phyloP scores from a whole-genome alignment of 768 basidiomycete species.

The Boletus reticuloceps region DNA sequence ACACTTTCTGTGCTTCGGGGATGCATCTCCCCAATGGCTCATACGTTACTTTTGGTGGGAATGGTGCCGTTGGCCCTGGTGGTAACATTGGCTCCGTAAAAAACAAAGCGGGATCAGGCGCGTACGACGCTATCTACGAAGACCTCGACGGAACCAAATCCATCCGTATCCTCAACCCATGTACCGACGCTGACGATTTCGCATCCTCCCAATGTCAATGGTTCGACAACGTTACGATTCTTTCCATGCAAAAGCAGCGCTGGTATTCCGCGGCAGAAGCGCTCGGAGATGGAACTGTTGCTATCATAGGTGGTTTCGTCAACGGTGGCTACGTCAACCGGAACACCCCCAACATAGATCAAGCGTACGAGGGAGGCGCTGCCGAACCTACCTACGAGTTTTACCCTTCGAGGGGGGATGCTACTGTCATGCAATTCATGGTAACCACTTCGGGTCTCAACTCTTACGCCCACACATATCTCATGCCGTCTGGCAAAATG shows the following conservation, averaged over 20 bases:
- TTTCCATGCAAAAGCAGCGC: conserved; percentile 65
- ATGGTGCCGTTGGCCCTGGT: conserved; percentile 66
- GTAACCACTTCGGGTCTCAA: conserved; percentile 72
- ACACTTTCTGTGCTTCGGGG: conserved; percentile 80
- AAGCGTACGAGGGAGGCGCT: conserved; percentile 58
- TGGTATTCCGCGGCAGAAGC: conserved; percentile 82
- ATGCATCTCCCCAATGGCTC: conserved; percentile 82
- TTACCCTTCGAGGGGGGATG: conserved; percentile 60
- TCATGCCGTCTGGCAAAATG: conserved; percentile 75
- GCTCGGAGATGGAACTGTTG: conserved; percentile 72
- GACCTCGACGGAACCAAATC: conserved; percentile 79
- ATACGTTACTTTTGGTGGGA: conserved; percentile 73
- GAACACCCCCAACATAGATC: conserved; percentile 68
- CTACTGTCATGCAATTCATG: conserved; percentile 64
- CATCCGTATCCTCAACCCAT: conserved; percentile 83
- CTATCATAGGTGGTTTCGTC: conserved; percentile 78
- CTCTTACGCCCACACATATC: conserved; percentile 69
- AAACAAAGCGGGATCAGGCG: conserved; percentile 45
- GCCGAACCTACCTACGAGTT: conserved; percentile 85
- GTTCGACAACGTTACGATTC: conserved; percentile 63
- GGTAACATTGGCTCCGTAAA: conserved; percentile 54
- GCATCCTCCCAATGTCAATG: conserved; percentile 56
- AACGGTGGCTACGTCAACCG: conserved; percentile 79
- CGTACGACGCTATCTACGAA: conserved; percentile 65
- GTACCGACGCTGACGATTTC: conserved; percentile 49